Conservation (phyloP, 805 yeast species). For the Priceomyces medius region DNA sequence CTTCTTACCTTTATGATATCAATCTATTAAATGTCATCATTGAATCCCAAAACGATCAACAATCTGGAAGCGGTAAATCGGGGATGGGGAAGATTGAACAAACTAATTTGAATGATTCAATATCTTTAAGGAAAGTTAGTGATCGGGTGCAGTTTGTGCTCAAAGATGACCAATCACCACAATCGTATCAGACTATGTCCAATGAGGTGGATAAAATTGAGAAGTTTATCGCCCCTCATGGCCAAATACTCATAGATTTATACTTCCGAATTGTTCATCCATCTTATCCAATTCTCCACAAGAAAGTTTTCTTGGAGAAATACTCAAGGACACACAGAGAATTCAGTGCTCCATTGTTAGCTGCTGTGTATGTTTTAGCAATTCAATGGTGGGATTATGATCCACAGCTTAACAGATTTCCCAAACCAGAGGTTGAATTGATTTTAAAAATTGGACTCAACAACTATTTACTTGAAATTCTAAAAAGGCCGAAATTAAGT, state of each 20-base stretch:
- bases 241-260: constrained; percentile 72
- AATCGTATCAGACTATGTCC: constrained; percentile 65
- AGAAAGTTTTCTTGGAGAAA: constrained; percentile 86
- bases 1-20: constrained; percentile 74
- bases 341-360: constrained; percentile 84
- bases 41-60: constrained; percentile 23
- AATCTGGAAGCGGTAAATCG: constrained; percentile 14
- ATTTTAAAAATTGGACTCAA: constrained; percentile 53
- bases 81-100: constrained; percentile 61
- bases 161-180: constrained; percentile 76
- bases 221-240: constrained; percentile 86
- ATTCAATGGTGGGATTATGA: constrained; percentile 94
- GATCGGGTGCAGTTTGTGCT: constrained; percentile 72
- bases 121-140: constrained; percentile 77
- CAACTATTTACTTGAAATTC: constrained; percentile 70
- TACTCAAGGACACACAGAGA: constrained; percentile 89
- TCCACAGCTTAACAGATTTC: constrained; percentile 68
- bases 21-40: constrained; percentile 63
- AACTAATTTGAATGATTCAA: constrained; percentile 64
- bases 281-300: constrained; percentile 86
- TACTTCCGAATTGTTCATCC: constrained; percentile 89
- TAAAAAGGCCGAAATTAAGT: constrained; percentile 84
- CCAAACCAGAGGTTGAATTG: constrained; percentile 70
- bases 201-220: constrained; percentile 83
- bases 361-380: constrained; percentile 86